phyloP scores from a whole-genome alignment of 2,329 filamentous ascomycete genomes.

The Neofusicoccum kwambonambiense region DNA sequence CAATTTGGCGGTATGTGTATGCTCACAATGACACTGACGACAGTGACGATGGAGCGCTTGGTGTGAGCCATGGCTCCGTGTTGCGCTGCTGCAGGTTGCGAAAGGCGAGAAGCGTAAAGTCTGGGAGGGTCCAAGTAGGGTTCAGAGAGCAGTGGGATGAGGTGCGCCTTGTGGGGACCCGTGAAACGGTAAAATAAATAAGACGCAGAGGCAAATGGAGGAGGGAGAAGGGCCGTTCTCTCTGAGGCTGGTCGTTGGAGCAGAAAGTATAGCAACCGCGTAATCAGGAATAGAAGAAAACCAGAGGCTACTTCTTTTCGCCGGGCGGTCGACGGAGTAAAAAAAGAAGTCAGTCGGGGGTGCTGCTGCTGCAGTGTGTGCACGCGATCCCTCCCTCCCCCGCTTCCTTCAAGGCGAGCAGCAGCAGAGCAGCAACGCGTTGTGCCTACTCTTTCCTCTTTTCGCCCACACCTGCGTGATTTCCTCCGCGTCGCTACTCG shows the following conservation, averaged over 20 bases:
- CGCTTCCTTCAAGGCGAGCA: neutral
- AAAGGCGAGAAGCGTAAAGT: neutral
- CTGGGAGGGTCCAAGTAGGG: neutral
- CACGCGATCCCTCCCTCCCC: neutral
- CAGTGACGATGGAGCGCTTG: constrained; percentile 11
- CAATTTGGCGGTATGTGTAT: neutral
- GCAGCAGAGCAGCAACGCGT: neutral
- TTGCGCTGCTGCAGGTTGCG: neutral
- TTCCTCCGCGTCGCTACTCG: neutral
- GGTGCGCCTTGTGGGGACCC: neutral
- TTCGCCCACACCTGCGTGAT: neutral
- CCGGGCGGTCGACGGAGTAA: neutral
- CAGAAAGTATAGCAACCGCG: neutral
- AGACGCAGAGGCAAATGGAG: neutral
- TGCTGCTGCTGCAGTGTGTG: neutral
- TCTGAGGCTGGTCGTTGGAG: neutral
- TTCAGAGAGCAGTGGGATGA: neutral
- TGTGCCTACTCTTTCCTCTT: neutral
- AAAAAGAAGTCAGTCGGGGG: neutral
- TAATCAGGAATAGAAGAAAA: neutral
- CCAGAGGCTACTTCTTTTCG: neutral
- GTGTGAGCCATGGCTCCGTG: constrained; percentile 5
- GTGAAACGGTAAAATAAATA: neutral
- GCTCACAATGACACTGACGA: constrained; percentile 13
- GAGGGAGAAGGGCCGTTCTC: neutral